Evolutionary conservation across 805 yeast genomes (phyloP).

Genomic region (Danielia reshetovae): DNA sequence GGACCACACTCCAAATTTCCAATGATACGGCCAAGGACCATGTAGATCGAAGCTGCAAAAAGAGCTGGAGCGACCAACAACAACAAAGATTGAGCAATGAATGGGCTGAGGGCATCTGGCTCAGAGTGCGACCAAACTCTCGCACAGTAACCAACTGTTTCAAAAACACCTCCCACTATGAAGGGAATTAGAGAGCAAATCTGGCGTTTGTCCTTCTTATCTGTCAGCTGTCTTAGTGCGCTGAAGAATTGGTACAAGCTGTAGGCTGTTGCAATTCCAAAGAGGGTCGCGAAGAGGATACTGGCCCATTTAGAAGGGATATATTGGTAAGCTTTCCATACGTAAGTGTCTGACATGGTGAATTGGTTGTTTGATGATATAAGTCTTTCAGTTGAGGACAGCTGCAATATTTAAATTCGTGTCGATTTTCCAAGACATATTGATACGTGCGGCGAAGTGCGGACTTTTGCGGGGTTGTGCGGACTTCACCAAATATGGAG

Average conservation of each 20-base stretch:
- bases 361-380: too few relatives aligned
- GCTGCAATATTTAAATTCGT: too few relatives aligned
- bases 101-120: conserved; percentile 11
- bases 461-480: neutral
- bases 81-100: conserved; percentile 20
- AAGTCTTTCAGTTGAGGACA: too few relatives aligned
- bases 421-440: too few relatives aligned
- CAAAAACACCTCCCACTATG: conserved; percentile 20
- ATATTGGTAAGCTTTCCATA: conserved; percentile 1
- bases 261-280: neutral
- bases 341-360: too few relatives aligned
- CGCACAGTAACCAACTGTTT: conserved; percentile 22
- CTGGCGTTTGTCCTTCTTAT: neutral
- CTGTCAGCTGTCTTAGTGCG: neutral
- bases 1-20: conserved; percentile 13
- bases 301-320: neutral
- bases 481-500: too few relatives aligned
- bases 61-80: conserved; percentile 28
- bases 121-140: conserved; percentile 16
- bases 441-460: neutral
- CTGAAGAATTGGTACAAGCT: neutral
- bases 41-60: conserved; percentile 28
- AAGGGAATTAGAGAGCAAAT: conserved; percentile 14
- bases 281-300: neutral
- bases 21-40: conserved; percentile 25